phyloP scores from a whole-genome alignment of 306 rosid genomes.

The Begonia masoniana region DNA sequence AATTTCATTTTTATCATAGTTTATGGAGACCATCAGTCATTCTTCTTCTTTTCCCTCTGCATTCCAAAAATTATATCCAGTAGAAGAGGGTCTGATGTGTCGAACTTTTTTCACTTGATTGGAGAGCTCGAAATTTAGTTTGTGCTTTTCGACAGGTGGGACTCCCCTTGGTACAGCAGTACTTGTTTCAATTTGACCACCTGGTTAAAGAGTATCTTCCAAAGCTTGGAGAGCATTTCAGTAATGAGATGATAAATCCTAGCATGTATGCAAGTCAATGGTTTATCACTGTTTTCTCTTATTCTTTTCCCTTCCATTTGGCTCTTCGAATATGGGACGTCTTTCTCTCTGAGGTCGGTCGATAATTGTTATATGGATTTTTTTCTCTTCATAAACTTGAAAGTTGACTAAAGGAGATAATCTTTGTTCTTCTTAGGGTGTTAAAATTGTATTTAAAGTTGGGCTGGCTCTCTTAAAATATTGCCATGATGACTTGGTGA shows the following conservation, averaged over 20 bases:
- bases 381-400: conserved; percentile 6
- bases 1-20: no score
- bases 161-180: conserved; percentile 90
- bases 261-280: conserved; percentile 99
- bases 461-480: conserved; percentile 88
- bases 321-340: conserved; percentile 99
- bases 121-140: not conserved
- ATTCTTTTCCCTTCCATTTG: conserved; percentile 93
- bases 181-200: conserved; percentile 70
- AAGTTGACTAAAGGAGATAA: conserved; percentile 6
- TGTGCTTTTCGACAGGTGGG: conserved; percentile 45
- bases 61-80: no score
- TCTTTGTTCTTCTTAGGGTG: conserved; percentile 54
- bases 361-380: conserved; percentile 1
- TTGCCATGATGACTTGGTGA: conserved; percentile 95
- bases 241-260: conserved; percentile 84
- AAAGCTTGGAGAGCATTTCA: conserved; percentile 79
- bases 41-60: no score
- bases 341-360: conserved; percentile 80
- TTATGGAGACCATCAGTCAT: no score
- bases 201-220: conserved; percentile 76
- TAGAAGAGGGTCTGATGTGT: no score
- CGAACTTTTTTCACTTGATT: no score
- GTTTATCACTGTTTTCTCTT: conserved; percentile 95
- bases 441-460: conserved; percentile 81